Conservation (phyloP, 2,329 filamentous ascomycete genomes). For the Elsinoe batatas region DNA sequence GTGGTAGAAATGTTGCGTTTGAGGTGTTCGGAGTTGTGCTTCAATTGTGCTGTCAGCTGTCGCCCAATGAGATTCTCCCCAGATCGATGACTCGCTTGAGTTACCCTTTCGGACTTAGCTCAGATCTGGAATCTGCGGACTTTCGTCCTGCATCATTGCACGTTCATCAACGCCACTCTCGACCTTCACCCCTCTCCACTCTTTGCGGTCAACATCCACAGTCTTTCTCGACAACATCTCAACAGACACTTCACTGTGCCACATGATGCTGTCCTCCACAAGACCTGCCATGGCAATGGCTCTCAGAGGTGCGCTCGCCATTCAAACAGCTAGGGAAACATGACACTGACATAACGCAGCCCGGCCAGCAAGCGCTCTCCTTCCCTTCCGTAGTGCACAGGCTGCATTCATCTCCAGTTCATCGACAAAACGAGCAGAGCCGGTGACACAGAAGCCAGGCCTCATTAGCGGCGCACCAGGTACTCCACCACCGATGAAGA, state of each 20-base stretch:
- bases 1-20: neutral
- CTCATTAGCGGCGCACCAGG: slow-evolving; percentile 46
- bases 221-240: slow-evolving; percentile 6
- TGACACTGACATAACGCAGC: slow-evolving; percentile 35
- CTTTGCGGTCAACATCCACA: neutral
- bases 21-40: no score
- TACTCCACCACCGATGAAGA: slow-evolving; percentile 42
- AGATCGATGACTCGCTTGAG: neutral
- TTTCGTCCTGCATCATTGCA: slow-evolving; percentile 14
- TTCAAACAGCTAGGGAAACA: neutral
- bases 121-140: slow-evolving; percentile 5
- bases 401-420: slow-evolving; percentile 57
- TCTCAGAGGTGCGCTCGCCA: slow-evolving; percentile 40
- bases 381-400: slow-evolving; percentile 51
- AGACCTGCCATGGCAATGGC: slow-evolving; percentile 45
- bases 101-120: neutral
- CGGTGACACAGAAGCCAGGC: slow-evolving; percentile 42
- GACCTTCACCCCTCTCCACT: slow-evolving; percentile 1
- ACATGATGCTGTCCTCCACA: slow-evolving; percentile 42
- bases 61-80: neutral
- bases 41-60: neutral
- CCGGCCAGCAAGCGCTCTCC: slow-evolving; percentile 54
- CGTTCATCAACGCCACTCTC: slow-evolving; percentile 1
- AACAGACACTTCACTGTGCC: neutral
- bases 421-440: slow-evolving; percentile 52